Evolutionary conservation across 2,329 filamentous ascomycete genomes (phyloP), one percentile per base, ranked within the genome.

Genomic region (Fusarium buxicola): DNA sequence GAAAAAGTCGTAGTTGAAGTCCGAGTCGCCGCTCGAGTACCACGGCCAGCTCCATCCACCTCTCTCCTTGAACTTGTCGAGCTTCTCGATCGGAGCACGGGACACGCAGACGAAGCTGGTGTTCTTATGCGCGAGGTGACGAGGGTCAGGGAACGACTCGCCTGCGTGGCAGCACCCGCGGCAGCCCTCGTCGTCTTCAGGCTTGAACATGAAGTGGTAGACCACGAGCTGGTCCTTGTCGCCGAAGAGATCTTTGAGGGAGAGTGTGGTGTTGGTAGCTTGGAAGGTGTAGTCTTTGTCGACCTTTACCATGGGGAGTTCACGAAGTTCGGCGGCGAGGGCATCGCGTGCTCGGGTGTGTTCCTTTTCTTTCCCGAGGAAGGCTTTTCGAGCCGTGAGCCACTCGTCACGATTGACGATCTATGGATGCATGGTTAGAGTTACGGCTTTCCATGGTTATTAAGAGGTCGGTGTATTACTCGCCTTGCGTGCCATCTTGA

Each of bases 121-220:
- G 40, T 77, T 72, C 28, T 78, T 73, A 30, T 71, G 63, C 25
- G 69, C 63, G n/a, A 81, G 62, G 56, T 80, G 77, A 28, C 69
- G 60, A 3, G 78, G 69, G 24, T 74, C 69, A 0, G 79, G 78
- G 13, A 81, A 66, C 38, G 75, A 71, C 31, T 81, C 78, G 31
- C 71, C 74, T 13, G 75, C 61, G 40, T 79, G 74, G 8, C 73
- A 72, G 63, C 78, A 82, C 6, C 76, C 78, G 13, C 67, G 56
- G 54, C 79, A 82, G 24, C 73, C 79, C 7, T 64, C 54, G 3
- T 75, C 69, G 2, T 73, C 65, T 4, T 69, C 60, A 2, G 77
- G 76, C 1, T 60, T 68, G 52, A 81, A 78, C 80, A 82, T 82
- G 72, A 81, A 81, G 67, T 82, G 79, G 62, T 81, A 81, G 31